These are phyloP conservation scores for Globisporangium okanoganense DNA, from an alignment of 352 stramenopile genomes.

Conservation along the genomic window DNA sequence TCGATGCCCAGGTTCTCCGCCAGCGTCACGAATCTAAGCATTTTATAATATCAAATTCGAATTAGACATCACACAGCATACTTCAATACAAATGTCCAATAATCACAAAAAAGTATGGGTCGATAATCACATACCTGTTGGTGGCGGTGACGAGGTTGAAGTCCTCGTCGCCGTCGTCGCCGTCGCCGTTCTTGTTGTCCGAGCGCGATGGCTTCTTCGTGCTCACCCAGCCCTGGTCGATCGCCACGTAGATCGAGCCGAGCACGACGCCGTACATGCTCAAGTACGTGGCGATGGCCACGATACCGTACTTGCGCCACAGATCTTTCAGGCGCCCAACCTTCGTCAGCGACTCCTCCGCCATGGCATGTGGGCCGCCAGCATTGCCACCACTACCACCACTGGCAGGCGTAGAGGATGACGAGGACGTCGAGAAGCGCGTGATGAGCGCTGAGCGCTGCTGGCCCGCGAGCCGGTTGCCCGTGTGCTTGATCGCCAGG, in stretches of 20 bases:
- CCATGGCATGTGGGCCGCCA: constrained; percentile 15
- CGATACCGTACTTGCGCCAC: constrained; percentile 80
- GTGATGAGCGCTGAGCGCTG: constrained; percentile 7
- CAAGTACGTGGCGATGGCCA: constrained; percentile 82
- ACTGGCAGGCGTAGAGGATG: constrained; percentile 12
- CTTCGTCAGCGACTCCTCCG: constrained; percentile 37
- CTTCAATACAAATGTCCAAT: not conserved
- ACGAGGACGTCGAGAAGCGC: constrained; percentile 22
- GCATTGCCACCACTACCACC: not conserved
- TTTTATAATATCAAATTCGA: not conserved
- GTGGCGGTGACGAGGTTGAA: constrained; percentile 82
- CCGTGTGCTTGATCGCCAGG: constrained; percentile 7
- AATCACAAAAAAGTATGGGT: too few relatives aligned
- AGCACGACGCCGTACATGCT: constrained; percentile 73
- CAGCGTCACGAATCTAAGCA: constrained; percentile 51
- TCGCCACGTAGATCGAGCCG: constrained; percentile 77
- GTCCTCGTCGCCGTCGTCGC: constrained; percentile 26
- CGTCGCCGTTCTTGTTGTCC: constrained; percentile 9
- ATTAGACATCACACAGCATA: not conserved
- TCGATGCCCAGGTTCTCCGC: constrained; percentile 70
- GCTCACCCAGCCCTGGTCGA: constrained; percentile 74
- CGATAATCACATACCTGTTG: constrained; percentile 52
- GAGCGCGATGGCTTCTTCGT: constrained; percentile 33
- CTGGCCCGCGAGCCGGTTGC: not conserved
- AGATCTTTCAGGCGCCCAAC: constrained; percentile 68